phyloP scores from a whole-genome alignment of 345 rosid genomes.

The Cardamine resedifolia region DNA sequence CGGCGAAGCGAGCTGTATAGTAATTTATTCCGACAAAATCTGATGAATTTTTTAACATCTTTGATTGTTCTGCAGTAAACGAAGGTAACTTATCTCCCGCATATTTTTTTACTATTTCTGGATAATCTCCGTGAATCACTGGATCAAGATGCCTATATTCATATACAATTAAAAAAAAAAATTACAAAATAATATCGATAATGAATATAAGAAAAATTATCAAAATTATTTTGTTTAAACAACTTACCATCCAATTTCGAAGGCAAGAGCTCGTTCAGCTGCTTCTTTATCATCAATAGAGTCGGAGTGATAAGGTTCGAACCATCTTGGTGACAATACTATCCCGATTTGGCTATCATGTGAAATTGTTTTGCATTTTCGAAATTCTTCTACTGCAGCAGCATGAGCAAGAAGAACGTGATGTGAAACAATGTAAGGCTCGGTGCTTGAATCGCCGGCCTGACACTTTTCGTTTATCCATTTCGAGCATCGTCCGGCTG shows the following conservation, averaged over 20 bases:
- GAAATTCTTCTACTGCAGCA: slow-evolving; percentile 39
- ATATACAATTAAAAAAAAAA: neutral
- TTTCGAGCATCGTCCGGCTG: slow-evolving; percentile 43
- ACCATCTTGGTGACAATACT: slow-evolving; percentile 42
- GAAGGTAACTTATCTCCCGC: slow-evolving; percentile 35
- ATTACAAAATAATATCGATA: neutral
- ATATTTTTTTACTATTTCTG: slow-evolving; percentile 28
- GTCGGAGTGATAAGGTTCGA: slow-evolving; percentile 33
- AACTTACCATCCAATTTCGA: slow-evolving; percentile 35
- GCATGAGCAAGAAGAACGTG: slow-evolving; percentile 43
- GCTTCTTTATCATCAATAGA: slow-evolving; percentile 35
- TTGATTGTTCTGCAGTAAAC: slow-evolving; percentile 36
- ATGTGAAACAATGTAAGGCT: slow-evolving; percentile 42
- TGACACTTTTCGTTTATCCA: slow-evolving; percentile 35
- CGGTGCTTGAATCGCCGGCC: slow-evolving; percentile 38
- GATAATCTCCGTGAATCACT: slow-evolving; percentile 38
- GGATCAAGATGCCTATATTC: slow-evolving; percentile 41
- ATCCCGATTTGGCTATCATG: slow-evolving; percentile 37
- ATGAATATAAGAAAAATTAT: neutral
- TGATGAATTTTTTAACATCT: slow-evolving; percentile 33
- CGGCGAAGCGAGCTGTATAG: slow-evolving; percentile 28
- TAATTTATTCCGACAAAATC: slow-evolving; percentile 40
- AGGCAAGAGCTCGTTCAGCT: slow-evolving; percentile 33
- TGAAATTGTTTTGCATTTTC: slow-evolving; percentile 26
- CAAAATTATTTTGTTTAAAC: neutral